Evolutionary conservation across 192 early-diverging fungal species (phyloP).

Genomic region (Chytriomyces sp.): DNA sequence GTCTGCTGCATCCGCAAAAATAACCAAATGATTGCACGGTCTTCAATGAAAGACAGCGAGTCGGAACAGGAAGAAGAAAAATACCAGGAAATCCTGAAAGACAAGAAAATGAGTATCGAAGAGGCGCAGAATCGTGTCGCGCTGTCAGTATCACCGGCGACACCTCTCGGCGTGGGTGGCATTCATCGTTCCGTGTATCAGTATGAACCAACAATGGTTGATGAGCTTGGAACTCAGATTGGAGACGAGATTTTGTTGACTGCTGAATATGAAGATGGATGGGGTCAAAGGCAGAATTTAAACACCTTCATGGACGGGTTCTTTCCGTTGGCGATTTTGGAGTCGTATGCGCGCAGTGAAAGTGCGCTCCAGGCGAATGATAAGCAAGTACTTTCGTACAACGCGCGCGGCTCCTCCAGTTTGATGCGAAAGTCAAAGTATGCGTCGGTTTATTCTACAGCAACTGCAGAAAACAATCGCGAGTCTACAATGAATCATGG

Average conservation of each 20-base stretch:
- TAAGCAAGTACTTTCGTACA: too few species aligned
- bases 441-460: neutral
- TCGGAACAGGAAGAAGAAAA: neutral
- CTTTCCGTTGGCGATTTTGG: slow-evolving; percentile 26
- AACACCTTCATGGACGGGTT: slow-evolving; percentile 27
- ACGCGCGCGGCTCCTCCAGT: too few species aligned
- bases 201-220: neutral
- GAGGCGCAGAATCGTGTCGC: neutral
- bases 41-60: neutral
- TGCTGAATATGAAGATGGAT: slow-evolving; percentile 46
- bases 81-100: neutral
- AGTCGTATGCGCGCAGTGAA: too few species aligned
- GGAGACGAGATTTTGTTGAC: slow-evolving; percentile 37
- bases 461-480: neutral
- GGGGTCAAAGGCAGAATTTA: slow-evolving; percentile 58
- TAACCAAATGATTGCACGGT: neutral
- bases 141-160: too few species aligned
- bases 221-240: neutral
- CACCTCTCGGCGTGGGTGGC: neutral
- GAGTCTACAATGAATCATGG: neutral
- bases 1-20: neutral
- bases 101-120: neutral
- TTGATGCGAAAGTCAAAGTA: neutral
- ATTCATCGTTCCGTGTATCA: neutral
- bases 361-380: too few species aligned